Percentiles rank a stretch among this genome's conserved stretches.
Evolutionary conservation across 2,329 filamentous ascomycete species (phyloP).

Genomic region (Fusarium tricinctum): DNA sequence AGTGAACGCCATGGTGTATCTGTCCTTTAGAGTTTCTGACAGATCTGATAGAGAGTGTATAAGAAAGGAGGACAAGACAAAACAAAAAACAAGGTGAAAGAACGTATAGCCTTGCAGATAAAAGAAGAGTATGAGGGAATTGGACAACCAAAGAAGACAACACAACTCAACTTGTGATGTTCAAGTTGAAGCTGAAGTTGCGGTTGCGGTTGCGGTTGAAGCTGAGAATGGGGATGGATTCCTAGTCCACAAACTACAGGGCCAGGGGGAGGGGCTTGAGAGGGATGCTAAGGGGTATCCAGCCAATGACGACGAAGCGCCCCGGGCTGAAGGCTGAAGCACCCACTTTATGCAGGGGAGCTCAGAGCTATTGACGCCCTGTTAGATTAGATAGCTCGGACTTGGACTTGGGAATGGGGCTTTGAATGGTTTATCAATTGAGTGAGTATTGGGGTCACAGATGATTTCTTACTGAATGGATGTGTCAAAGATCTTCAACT

Average conservation of each 20-base stretch:
- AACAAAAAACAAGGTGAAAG: background rate
- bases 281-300: background rate
- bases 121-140: background rate
- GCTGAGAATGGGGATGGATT: conserved; percentile 21
- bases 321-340: conserved; percentile 19
- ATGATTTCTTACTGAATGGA: background rate
- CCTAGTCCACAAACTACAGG: background rate
- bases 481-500: background rate
- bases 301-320: conserved; percentile 14
- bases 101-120: background rate
- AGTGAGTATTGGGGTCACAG: background rate
- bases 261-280: conserved; percentile 25
- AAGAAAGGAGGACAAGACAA: background rate
- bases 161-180: conserved; percentile 17
- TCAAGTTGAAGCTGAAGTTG: conserved; percentile 23
- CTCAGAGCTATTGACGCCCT: conserved; percentile 19
- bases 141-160: conserved; percentile 5
- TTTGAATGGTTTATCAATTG: background rate
- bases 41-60: background rate
- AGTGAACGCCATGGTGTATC: conserved; percentile 43
- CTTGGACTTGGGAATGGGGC: background rate
- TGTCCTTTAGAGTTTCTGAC: conserved; percentile 16
- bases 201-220: conserved; percentile 17
- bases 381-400: conserved; percentile 7
- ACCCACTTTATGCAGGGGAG: conserved; percentile 27